Evolutionary conservation across 129 eudicot species (phyloP), one percentile per base, ranked within the genome.

Genomic region (Helichrysum umbraculigerum): DNA sequence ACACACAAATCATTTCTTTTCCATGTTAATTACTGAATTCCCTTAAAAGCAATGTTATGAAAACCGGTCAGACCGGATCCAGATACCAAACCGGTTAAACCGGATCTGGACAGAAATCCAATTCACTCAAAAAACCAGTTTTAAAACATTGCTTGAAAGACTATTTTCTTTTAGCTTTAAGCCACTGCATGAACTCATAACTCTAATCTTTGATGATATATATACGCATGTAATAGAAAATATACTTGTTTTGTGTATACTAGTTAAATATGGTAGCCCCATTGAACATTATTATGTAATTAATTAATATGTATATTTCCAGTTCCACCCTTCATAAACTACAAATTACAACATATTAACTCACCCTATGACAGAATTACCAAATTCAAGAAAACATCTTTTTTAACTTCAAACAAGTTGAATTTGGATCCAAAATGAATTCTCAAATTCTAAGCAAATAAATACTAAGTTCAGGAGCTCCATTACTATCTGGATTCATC

Each of bases 401-500:
- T 63, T 63, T 28, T 74, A 71, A 68, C 76, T 64, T 75, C 70
- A 54, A 70, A 66, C 79, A 56, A 76, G 54, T 59, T 73, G 57
- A 69, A 64, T 37, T 62, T 54, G 84, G 67, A 77, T 78, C 79
- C 66, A 64, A 70, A 72, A 3, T 58, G 71, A 62, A 19, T 63
- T 60, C 56, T 86, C 78, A 88, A 33, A 87, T 84, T 88, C 97
- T 87, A 41, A 91, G 92, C 90, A 91, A 83, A 80, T 91, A 91
- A 70, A 91, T 74, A 78, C 97, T 91, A 59, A 91, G 92, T 63
- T 91, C 97, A 79, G 95, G 95, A 71, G 95, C 90, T 42, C 95
- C 97, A 82, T 91, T 85, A 70, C 87, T 83, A 85, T 91, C 97
- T 16, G 97, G 97, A 72, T 91, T 91, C 92, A 88, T 85, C 97